Evolutionary conservation across 2,329 filamentous ascomycete species (phyloP).

Genomic region (Nigrospora oryzae): DNA sequence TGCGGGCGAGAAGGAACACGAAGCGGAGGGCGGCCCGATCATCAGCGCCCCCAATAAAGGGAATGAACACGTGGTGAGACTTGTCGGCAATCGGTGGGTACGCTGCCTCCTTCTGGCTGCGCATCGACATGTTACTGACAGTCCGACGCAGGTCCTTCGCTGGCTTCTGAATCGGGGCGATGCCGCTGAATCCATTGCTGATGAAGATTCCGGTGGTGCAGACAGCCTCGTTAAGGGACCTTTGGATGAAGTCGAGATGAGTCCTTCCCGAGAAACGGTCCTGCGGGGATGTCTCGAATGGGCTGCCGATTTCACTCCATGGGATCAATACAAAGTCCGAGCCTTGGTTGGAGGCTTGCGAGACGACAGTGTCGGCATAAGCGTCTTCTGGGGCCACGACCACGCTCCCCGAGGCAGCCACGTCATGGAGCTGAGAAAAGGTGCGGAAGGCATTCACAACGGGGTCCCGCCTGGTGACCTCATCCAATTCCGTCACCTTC

Average conservation of each 20-base stretch:
- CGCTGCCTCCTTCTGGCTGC: slow-evolving; percentile 47
- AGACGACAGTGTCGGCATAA: slow-evolving; percentile 69
- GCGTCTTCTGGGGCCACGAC: slow-evolving; percentile 69
- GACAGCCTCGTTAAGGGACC: slow-evolving; percentile 52
- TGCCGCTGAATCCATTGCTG: slow-evolving; percentile 49
- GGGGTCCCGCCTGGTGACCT: slow-evolving; percentile 65
- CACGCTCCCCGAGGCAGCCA: slow-evolving; percentile 75
- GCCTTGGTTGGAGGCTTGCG: slow-evolving; percentile 59
- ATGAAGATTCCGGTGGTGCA: slow-evolving; percentile 73
- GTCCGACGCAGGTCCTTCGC: slow-evolving; percentile 34
- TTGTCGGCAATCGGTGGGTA: slow-evolving; percentile 54
- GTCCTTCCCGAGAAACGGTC: slow-evolving; percentile 53
- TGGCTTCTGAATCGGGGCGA: slow-evolving; percentile 19
- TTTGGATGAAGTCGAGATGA: slow-evolving; percentile 68
- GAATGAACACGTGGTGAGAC: slow-evolving; percentile 76
- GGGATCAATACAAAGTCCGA: slow-evolving; percentile 76
- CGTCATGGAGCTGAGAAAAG: slow-evolving; percentile 75
- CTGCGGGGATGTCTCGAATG: slow-evolving; percentile 34
- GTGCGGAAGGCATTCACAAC: slow-evolving; percentile 88
- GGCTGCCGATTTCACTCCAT: slow-evolving; percentile 75
- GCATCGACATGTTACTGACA: slow-evolving; percentile 49
- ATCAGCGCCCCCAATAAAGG: slow-evolving; percentile 78
- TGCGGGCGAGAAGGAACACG: slow-evolving; percentile 76
- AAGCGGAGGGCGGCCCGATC: slow-evolving; percentile 73
- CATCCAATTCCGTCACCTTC: slow-evolving; percentile 78